Evolutionary conservation across 2,329 filamentous ascomycete species (phyloP).

Genomic region (Macrophomina pseudophaseolina): DNA sequence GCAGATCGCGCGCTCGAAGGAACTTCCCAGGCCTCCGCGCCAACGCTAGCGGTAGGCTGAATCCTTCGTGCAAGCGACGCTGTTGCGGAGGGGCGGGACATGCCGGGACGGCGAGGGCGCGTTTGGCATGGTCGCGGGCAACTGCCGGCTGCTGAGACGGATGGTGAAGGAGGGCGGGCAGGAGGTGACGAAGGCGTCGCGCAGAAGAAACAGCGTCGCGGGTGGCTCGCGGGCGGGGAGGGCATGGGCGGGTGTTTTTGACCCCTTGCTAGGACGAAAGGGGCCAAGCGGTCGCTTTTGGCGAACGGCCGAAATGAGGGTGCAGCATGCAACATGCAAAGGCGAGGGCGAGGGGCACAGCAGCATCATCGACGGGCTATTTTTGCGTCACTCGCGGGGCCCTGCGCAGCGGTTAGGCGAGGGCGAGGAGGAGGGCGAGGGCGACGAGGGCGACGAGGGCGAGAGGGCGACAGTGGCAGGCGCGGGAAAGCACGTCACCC

Average conservation of each 20-base stretch:
- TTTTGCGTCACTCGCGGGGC: constrained; percentile 9
- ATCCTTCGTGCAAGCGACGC: constrained; percentile 24
- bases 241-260: constrained; percentile 15
- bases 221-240: constrained; percentile 19
- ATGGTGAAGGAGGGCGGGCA: constrained; percentile 13
- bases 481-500: constrained; percentile 22
- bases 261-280: constrained; percentile 25
- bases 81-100: constrained; percentile 18
- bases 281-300: constrained; percentile 20
- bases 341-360: constrained; percentile 15
- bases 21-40: constrained; percentile 15
- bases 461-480: not conserved
- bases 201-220: constrained; percentile 23
- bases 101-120: not conserved
- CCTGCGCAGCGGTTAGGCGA: constrained; percentile 17
- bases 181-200: constrained; percentile 22
- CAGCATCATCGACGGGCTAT: constrained; percentile 20
- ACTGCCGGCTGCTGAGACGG: constrained; percentile 22
- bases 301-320: constrained; percentile 23
- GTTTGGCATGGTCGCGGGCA: not conserved
- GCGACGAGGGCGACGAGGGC: not conserved
- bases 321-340: constrained; percentile 25
- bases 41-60: constrained; percentile 21
- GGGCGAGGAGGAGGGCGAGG: not conserved
- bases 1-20: constrained; percentile 19